A percentile compares a stretch with the other conserved stretches of the same genome.
phyloP scores from a whole-genome alignment of 2,329 filamentous ascomycete genomes.

The Magnaporthiopsis rhizophila region DNA sequence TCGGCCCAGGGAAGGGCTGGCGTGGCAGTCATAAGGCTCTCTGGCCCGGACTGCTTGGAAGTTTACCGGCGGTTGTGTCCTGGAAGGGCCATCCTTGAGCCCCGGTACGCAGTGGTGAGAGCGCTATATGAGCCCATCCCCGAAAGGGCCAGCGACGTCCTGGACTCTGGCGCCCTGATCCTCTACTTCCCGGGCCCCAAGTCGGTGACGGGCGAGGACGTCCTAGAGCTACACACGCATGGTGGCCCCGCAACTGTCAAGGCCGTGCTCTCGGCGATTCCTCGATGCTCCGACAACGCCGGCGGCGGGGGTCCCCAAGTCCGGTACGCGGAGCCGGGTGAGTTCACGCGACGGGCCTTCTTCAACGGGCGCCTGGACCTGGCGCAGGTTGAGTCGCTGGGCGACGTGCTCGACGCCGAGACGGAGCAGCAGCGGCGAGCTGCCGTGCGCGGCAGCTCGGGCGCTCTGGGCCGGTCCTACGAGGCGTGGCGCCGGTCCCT shows the following conservation, averaged over 20 bases:
- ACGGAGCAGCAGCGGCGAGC: constrained; percentile 90
- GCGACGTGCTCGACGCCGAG: constrained; percentile 57
- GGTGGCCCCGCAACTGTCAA: constrained; percentile 84
- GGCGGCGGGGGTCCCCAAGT: constrained; percentile 30
- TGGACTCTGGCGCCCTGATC: constrained; percentile 72
- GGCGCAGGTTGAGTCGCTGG: constrained; percentile 67
- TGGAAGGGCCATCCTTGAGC: constrained; percentile 31
- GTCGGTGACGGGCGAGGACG: constrained; percentile 85
- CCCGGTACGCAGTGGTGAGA: constrained; percentile 61
- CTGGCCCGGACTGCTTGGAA: constrained; percentile 65
- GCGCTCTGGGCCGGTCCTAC: constrained; percentile 64
- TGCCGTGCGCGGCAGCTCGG: constrained; percentile 70
- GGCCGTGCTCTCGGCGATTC: constrained; percentile 73
- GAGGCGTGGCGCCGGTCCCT: constrained; percentile 73
- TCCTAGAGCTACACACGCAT: constrained; percentile 91
- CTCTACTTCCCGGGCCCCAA: constrained; percentile 74
- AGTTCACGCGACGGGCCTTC: constrained; percentile 91
- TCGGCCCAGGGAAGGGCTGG: constrained; percentile 79
- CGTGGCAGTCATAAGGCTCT: constrained; percentile 84
- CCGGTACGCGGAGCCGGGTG: constrained; percentile 87
- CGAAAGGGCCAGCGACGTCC: constrained; percentile 39
- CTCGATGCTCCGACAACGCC: constrained; percentile 38
- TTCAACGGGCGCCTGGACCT: constrained; percentile 78
- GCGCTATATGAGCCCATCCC: constrained; percentile 53
- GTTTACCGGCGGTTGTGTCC: constrained; percentile 50